Evolutionary conservation across 768 basidiomycete genomes (phyloP).

Genomic region (Cytidiella melzeri): DNA sequence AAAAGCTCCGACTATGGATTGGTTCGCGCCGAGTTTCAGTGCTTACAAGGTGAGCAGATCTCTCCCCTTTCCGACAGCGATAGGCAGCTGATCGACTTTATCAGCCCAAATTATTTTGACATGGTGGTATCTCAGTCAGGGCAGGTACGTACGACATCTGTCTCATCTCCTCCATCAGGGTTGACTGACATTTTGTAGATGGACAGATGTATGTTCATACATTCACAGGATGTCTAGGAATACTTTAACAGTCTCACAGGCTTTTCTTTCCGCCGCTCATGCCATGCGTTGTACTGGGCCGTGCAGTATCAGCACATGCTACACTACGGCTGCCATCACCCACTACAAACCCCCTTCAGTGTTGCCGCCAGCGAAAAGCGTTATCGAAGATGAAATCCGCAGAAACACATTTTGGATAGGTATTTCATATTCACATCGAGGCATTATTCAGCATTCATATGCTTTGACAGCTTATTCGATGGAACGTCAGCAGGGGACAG

Average conservation of each 20-base stretch:
- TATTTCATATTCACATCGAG: background rate
- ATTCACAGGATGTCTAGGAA: background rate
- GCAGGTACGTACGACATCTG: conserved; percentile 36
- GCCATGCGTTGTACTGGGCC: conserved; percentile 48
- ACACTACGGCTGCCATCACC: conserved; percentile 51
- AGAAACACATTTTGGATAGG: conserved; percentile 57
- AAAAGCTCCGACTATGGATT: conserved; percentile 43
- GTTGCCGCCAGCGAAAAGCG: conserved; percentile 49
- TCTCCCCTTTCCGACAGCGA: background rate
- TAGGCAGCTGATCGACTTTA: background rate
- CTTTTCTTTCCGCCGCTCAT: conserved; percentile 54
- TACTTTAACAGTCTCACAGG: background rate
- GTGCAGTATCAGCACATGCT: conserved; percentile 56
- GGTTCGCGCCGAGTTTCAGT: conserved; percentile 51
- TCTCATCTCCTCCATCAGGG: background rate
- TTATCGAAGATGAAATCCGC: conserved; percentile 62
- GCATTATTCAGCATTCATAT: background rate
- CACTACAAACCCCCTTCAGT: conserved; percentile 52
- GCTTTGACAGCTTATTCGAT: conserved; percentile 8
- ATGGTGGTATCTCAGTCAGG: conserved; percentile 72
- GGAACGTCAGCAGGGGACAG: conserved; percentile 50
- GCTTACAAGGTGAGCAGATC: conserved; percentile 48
- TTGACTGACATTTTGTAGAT: conserved; percentile 33
- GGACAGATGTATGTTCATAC: conserved; percentile 50
- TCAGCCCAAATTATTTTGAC: conserved; percentile 55